These are phyloP conservation scores for Pseudogymnoascus sp. DNA, from an alignment of 2,329 filamentous ascomycete species.

Conservation along the genomic window DNA sequence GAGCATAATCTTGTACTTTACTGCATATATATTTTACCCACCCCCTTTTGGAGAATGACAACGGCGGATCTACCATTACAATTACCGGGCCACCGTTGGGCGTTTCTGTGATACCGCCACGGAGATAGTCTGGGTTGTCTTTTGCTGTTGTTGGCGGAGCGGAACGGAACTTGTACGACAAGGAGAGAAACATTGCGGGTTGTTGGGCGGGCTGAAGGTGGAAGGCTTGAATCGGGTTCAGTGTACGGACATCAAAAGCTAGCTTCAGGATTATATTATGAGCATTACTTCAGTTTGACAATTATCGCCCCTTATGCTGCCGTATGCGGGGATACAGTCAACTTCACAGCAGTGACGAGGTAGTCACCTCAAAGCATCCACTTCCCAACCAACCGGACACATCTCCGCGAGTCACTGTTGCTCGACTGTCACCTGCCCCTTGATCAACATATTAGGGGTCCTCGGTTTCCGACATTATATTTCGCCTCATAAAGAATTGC, in stretches of 20 bases:
- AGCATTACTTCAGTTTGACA: background rate
- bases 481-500: background rate
- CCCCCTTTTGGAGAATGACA: background rate
- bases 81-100: background rate
- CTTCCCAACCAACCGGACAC: background rate
- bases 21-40: constrained; percentile 3
- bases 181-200: background rate
- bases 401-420: background rate
- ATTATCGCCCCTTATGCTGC: background rate
- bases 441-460: background rate
- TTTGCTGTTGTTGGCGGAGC: background rate
- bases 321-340: background rate
- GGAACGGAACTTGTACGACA: background rate
- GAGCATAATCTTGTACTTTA: constrained; percentile 1
- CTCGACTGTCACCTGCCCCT: background rate
- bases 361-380: background rate
- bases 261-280: background rate
- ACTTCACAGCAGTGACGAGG: background rate
- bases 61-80: background rate
- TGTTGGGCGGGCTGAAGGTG: background rate
- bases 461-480: background rate
- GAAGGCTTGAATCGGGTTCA: background rate
- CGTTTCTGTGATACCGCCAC: background rate
- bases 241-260: background rate
- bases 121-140: background rate